These are phyloP conservation scores for Onygenales sp. DNA, from an alignment of 2,329 filamentous ascomycete species.

Conservation along the genomic window DNA sequence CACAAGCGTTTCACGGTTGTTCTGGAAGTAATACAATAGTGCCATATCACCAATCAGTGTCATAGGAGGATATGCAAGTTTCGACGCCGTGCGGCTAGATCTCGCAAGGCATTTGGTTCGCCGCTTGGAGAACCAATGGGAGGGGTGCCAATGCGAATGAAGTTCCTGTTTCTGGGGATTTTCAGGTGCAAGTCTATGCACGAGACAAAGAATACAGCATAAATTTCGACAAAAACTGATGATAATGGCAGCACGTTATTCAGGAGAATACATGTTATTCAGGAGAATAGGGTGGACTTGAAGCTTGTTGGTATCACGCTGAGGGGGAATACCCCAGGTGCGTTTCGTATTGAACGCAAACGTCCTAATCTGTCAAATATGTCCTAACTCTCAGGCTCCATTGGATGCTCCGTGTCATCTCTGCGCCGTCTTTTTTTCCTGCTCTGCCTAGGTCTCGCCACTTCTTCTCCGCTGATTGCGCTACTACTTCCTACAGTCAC, in stretches of 20 bases:
- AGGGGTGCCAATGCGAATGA: neutral
- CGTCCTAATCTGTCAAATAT: neutral
- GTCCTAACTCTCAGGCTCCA: neutral
- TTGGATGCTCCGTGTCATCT: neutral
- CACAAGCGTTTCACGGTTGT: neutral
- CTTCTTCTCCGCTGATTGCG: neutral
- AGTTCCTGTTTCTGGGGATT: neutral
- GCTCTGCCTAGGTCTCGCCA: neutral
- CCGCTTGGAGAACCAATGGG: neutral
- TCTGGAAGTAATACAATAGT: neutral
- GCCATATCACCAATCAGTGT: neutral
- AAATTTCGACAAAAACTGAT: neutral
- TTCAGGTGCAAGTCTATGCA: neutral
- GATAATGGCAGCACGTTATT: neutral
- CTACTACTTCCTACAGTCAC: slow-evolving; percentile 10
- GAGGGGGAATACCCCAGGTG: too few relatives aligned
- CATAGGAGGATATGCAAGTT: neutral
- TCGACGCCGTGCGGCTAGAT: neutral
- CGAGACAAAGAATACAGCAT: neutral
- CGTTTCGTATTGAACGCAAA: neutral
- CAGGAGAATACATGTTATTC: neutral
- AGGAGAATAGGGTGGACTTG: neutral
- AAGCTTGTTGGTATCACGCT: too few relatives aligned
- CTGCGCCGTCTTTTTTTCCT: neutral
- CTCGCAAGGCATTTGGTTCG: neutral